phyloP scores from a whole-genome alignment of 345 rosid species.

The Citrus unshiu region DNA sequence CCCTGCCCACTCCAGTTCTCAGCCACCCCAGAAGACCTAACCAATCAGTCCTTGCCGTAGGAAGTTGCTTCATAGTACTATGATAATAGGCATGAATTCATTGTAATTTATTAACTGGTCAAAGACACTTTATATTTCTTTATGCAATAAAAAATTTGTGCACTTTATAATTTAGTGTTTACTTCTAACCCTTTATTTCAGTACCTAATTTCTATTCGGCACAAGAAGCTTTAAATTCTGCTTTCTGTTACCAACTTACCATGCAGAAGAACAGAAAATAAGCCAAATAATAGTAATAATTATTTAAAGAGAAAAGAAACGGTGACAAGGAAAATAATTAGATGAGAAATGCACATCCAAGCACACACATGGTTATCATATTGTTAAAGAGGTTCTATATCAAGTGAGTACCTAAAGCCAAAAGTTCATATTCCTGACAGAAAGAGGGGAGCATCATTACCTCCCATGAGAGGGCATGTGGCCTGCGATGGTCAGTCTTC shows the following conservation, averaged over 20 bases:
- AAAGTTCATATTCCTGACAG: neutral
- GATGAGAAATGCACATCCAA: neutral
- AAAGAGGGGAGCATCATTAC: slow-evolving; percentile 33
- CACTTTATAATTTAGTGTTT: neutral
- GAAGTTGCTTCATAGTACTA: neutral
- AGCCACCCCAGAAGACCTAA: too few species aligned
- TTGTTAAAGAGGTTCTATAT: neutral
- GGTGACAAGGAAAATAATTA: neutral
- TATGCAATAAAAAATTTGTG: neutral
- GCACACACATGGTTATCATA: neutral
- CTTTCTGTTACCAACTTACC: neutral
- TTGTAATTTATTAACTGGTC: neutral
- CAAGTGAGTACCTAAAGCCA: slow-evolving; percentile 5
- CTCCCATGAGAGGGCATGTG: slow-evolving; percentile 90
- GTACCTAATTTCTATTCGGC: neutral
- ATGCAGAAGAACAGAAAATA: neutral
- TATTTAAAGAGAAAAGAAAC: neutral
- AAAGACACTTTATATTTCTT: neutral
- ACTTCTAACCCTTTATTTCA: neutral
- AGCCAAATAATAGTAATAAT: neutral
- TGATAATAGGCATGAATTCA: neutral
- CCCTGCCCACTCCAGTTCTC: too few species aligned
- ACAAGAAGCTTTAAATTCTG: neutral
- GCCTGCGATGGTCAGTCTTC: slow-evolving; percentile 70
- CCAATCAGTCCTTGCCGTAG: too few species aligned